Conservation (phyloP, 2,329 filamentous ascomycete species). For the Ophiostoma tasmaniense region DNA sequence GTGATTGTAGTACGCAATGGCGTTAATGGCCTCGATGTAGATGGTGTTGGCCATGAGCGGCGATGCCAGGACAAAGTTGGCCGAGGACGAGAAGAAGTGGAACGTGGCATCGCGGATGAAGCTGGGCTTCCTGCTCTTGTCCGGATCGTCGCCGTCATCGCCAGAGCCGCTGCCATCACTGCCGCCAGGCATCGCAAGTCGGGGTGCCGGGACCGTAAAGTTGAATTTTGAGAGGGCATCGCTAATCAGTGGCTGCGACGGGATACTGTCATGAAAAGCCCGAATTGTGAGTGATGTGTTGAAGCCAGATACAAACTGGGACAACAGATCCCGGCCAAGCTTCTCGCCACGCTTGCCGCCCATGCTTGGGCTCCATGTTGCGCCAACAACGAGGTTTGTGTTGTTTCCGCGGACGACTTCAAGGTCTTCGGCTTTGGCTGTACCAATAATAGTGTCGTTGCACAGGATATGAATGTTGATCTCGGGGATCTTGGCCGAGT, state of each 20-base stretch:
- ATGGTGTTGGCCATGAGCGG: constrained; percentile 66
- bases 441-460: constrained; percentile 66
- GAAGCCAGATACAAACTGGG: constrained; percentile 76
- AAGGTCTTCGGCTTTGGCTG: constrained; percentile 59
- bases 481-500: constrained; percentile 74
- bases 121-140: constrained; percentile 27
- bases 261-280: constrained; percentile 64
- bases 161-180: constrained; percentile 32
- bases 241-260: constrained; percentile 62
- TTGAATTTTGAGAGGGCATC: constrained; percentile 63
- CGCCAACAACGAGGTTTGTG: constrained; percentile 56
- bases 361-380: constrained; percentile 64
- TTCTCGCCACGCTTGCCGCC: constrained; percentile 53
- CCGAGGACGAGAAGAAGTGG: constrained; percentile 78
- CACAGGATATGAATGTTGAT: constrained; percentile 66
- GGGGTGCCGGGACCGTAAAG: constrained; percentile 63
- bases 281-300: constrained; percentile 74
- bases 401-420: constrained; percentile 63
- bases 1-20: constrained; percentile 76
- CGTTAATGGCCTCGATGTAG: constrained; percentile 70
- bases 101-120: constrained; percentile 84
- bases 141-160: constrained; percentile 28
- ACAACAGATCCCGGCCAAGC: constrained; percentile 65
- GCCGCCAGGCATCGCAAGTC: constrained; percentile 33
- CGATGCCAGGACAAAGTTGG: constrained; percentile 73